Evolutionary conservation across 768 basidiomycete species (phyloP), one percentile per base, ranked within the genome.

Genomic region (Hypsizygus marmoreus): DNA sequence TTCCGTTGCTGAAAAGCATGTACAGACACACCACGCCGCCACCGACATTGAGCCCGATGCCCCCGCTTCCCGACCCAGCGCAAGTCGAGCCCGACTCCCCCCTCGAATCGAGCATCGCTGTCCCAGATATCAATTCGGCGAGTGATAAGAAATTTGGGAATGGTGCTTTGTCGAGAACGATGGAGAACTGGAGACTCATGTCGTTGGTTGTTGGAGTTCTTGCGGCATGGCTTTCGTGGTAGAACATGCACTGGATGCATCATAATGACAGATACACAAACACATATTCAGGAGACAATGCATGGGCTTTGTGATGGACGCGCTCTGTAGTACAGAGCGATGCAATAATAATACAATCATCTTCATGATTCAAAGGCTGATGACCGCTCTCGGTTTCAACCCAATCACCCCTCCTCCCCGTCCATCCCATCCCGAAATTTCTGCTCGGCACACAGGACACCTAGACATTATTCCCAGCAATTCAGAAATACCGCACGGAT

Each of bases 371-470:
- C n/a, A n/a, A n/a, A 76, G 47, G 40, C 66, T 74, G 44, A 77
- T 66, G 4, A 74, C 66, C 19, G 67, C 70, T 12, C 75, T 70
- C 40, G 72, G 56, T 54, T 79, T 80, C 37, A 85, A 56, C 1
- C 85, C 84, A 43, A 86, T 71, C 4, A 87, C 82, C 7, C 86
- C 86, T 5, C 77, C 81, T 1, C 86, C 85, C 50, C 66, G 73
- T 2, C 86, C 86, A 59, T 88, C 84, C 86, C 86, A 88, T 2
- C 79, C 80, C 1, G 75, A 75, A 50, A 88, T 81, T 31, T 65
- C 62, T 1, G 84, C 84, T 13, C 86, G 78, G 59, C 86, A 88
- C 3, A 86, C 84, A 1, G 86, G 86, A 61, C 86, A 88, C 54
- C 82, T 81, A 40, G 32, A 31, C 6, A 38, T 16, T 16, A 24